Conservation (phyloP, 2,329 filamentous ascomycete genomes). For the Neofusicoccum kwambonambiense region DNA sequence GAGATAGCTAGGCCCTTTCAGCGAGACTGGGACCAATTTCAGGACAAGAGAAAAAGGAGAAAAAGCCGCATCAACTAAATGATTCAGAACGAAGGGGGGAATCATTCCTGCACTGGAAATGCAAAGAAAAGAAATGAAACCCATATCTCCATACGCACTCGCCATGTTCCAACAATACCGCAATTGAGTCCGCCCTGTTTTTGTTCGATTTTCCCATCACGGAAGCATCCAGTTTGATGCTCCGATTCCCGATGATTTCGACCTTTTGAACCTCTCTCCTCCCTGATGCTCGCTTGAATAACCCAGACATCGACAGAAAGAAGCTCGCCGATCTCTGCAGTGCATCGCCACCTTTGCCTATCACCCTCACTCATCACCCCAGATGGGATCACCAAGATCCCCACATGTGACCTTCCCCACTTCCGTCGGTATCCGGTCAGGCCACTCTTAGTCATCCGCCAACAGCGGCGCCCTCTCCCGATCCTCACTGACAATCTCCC, state of each 20-base stretch:
- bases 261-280: too few species aligned
- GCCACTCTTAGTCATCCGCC: conserved; percentile 36
- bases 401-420: too few species aligned
- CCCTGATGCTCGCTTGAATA: too few species aligned
- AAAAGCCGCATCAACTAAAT: neutral
- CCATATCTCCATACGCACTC: neutral
- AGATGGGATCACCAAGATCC: too few species aligned
- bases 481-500: conserved; percentile 48
- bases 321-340: too few species aligned
- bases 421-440: neutral
- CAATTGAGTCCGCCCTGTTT: neutral
- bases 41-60: neutral
- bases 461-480: conserved; percentile 56
- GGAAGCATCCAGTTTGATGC: too few species aligned
- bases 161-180: neutral
- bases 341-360: too few species aligned
- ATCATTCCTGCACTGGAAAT: neutral
- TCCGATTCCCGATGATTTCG: too few species aligned
- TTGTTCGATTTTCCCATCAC: neutral
- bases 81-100: conserved; percentile 3
- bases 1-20: neutral
- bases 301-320: too few species aligned
- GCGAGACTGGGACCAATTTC: neutral
- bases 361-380: too few species aligned
- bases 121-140: neutral